Base-by-base conservation (phyloP, 2,329 filamentous ascomycete species). In the Alternaria triticimaculans region DNA sequence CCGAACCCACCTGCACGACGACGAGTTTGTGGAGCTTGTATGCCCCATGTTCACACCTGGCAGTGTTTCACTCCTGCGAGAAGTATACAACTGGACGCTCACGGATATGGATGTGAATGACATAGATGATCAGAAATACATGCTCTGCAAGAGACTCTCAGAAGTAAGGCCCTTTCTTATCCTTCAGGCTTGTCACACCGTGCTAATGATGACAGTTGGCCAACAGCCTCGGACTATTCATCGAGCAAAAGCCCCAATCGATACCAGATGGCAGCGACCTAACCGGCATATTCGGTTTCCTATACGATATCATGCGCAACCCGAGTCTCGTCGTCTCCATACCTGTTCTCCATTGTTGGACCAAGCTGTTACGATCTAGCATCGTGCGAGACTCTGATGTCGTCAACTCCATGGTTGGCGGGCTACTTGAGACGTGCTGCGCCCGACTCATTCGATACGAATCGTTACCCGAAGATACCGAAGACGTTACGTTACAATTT, bases 271-370 rank as follows among this genome's bases (percentile, higher is more conserved):
- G 85, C 37, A 83, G 89, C 58, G 90, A 96, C 75, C 84, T 95
- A 12, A 85, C 89, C 33, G 89, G 88, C 6, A 92, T 98, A 70
- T 86, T 98, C 63, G 88, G 91, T 54, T 88, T 99, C 59, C 86
- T 97, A 49, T 87, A 95, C 64, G 85, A 88, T 59, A 90, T 97
- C 57, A 88, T 94, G 59, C 92, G 92, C 70, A 93, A 92, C 79
- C 90, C 92, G 72, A 98, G 96, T 78, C 86, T 99, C 60, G 90
- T 96, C 48, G 90, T 99, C 18, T 97, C 96, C 2, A 97, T 98
- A 72, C 95, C 96, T 3, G 89, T 96, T 10, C 85, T 99, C 48
- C 92, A 97, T 72, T 91, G 92, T 21, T 98, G 94, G 94, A 94
- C 92, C 9, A 92, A 91, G 69, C 84, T 98, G 54, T 84, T 99